Conservation (phyloP, 495 filamentous ascomycete genomes). For the Acidiella bohemica region DNA sequence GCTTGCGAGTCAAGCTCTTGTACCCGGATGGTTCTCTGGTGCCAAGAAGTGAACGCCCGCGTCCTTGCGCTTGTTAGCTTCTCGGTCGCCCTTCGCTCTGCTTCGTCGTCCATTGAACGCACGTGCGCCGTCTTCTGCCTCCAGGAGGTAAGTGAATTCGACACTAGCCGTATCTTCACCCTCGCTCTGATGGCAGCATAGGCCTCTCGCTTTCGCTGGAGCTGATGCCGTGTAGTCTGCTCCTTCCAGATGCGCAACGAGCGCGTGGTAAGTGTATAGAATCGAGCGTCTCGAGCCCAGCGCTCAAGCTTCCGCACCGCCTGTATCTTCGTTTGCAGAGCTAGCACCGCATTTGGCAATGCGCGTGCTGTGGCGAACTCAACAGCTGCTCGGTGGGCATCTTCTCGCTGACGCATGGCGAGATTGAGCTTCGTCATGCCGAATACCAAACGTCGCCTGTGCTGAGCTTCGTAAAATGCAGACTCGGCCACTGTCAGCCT, state of each 20-base stretch:
- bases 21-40: background rate
- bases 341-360: conserved; percentile 28
- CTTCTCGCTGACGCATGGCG: conserved; percentile 12
- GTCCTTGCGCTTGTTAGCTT: background rate
- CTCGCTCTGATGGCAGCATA: conserved; percentile 46
- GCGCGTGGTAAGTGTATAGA: conserved; percentile 44
- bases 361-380: conserved; percentile 5
- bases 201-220: conserved; percentile 43
- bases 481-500: conserved; percentile 12
- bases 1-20: conserved; percentile 6
- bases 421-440: conserved; percentile 18
- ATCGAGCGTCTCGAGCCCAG: conserved; percentile 43
- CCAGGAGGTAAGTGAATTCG: conserved; percentile 1
- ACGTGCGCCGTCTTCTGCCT: background rate
- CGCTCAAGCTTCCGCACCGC: conserved; percentile 38
- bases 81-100: background rate
- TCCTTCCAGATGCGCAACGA: conserved; percentile 43
- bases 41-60: conserved; percentile 6
- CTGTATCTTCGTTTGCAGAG: conserved; percentile 35
- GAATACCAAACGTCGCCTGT: conserved; percentile 4
- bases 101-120: conserved; percentile 1
- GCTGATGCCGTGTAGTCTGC: conserved; percentile 37
- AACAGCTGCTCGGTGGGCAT: conserved; percentile 16
- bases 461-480: conserved; percentile 12
- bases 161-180: conserved; percentile 35